Conservation (phyloP, 371 early-diverging fungal species). For the Blakeslea trispora region DNA sequence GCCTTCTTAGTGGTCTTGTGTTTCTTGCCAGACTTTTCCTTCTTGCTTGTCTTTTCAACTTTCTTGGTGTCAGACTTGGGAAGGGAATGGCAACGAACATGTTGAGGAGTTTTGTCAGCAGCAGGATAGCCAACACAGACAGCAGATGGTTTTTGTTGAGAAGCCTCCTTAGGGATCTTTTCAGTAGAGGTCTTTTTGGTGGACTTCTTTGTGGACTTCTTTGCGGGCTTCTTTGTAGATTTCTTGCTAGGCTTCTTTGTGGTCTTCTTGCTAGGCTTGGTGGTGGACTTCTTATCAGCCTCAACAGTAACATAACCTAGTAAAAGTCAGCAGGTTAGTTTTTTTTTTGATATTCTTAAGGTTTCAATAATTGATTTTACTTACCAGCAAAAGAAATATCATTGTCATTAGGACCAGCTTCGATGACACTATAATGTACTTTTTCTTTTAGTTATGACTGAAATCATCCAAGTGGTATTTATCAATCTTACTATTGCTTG, state of each 20-base stretch:
- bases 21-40: too few relatives aligned
- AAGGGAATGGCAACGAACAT: conserved; percentile 24
- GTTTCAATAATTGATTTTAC: too few relatives aligned
- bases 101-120: neutral
- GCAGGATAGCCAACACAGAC: conserved; percentile 21
- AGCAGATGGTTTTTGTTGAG: conserved; percentile 10
- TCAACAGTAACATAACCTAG: conserved; percentile 17
- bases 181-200: conserved; percentile 2
- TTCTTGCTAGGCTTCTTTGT: neutral
- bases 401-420: conserved; percentile 39
- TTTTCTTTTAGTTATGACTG: neutral
- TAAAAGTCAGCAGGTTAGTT: neutral
- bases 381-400: conserved; percentile 52
- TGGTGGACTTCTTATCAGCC: conserved; percentile 6
- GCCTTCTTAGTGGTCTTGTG: conserved; percentile 12
- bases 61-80: conserved; percentile 10
- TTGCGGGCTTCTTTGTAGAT: neutral
- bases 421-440: conserved; percentile 33
- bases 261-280: neutral
- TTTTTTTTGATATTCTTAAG: too few relatives aligned
- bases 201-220: neutral
- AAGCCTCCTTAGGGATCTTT: conserved; percentile 10
- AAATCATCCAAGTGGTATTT: neutral
- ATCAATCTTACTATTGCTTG: conserved; percentile 30
- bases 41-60: too few relatives aligned